These are phyloP conservation scores for Triticum turgidum DNA, from an alignment of 176 grass and related monocot species.

Conservation along the genomic window DNA sequence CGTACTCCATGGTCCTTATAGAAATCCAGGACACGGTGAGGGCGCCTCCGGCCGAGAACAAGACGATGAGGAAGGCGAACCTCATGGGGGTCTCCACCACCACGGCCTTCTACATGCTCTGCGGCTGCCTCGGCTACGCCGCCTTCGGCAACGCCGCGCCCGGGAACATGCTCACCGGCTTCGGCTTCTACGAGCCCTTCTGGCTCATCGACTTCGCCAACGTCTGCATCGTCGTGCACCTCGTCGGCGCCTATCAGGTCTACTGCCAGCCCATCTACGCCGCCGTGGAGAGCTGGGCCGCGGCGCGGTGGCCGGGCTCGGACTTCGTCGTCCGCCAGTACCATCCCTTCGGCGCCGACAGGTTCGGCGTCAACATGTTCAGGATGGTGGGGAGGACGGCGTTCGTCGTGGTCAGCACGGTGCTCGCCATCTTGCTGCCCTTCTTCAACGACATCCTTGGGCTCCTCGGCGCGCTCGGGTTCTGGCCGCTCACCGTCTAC, in stretches of 20 bases:
- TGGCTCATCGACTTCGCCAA: constrained; percentile 89
- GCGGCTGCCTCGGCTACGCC: no score
- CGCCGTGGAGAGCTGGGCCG: not conserved
- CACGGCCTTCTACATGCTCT: no score
- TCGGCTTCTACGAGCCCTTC: constrained; percentile 96
- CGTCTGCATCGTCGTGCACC: constrained; percentile 66
- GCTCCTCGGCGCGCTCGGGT: constrained; percentile 75
- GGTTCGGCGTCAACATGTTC: constrained; percentile 1
- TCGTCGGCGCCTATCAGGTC: constrained; percentile 81
- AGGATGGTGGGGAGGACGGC: constrained; percentile 61
- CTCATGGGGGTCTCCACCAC: no score
- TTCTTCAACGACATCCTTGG: constrained; percentile 94
- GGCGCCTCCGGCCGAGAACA: no score
- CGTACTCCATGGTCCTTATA: no score
- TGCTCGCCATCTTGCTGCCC: constrained; percentile 69
- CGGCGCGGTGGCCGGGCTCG: not conserved
- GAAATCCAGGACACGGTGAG: no score
- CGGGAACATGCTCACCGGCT: constrained; percentile 46
- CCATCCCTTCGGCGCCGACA: not conserved
- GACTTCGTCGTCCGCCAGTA: constrained; percentile 22
- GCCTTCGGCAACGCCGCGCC: no score
- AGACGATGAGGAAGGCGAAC: no score
- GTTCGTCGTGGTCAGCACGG: constrained; percentile 67
- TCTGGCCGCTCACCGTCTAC: constrained; percentile 96
- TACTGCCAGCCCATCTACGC: constrained; percentile 71